Evolutionary conservation across 768 basidiomycete genomes (phyloP), one percentile per base, ranked within the genome.

Genomic region (Agaricus subrufescens): DNA sequence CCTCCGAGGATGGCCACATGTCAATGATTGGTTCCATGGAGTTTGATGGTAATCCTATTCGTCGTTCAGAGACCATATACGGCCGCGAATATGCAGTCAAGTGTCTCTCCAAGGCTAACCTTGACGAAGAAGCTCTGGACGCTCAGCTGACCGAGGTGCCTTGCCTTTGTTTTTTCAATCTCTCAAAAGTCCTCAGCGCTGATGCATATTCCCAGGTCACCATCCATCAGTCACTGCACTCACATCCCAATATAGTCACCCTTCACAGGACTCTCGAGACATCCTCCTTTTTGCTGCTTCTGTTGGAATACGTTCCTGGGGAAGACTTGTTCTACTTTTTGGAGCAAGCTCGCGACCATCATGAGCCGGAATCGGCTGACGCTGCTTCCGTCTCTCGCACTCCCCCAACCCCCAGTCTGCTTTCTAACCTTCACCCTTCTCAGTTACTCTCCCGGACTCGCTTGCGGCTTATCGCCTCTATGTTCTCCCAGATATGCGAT

Each of bases 401-500:
- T 4, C 96, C 96, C 34, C 94, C 96, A 1, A 97, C 95, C 3
- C 96, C 96, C 25, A 89, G 89, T 45, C 81, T 99, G 49, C 86
- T 99, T 48, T 89, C 94, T 34, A 88, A 86, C 60, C 81, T 85
- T 64, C 85, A 83, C 67, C 91, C 84, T 45, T 78, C 83, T 30
- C 87, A 93, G 60, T 77, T 97, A 31, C 86, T 99, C 52, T 91
- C 91, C 27, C 83, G 85, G 54, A 89, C 87, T 40, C 89, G 96
- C 56, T 83, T 99, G 29, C 88, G 91, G 14, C 84, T 99, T 62
- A 94, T 99, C 65, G 86, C 94, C 3, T 88, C 91, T 67, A 99
- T 99, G 96, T 98, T 99, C 71, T 77, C 84, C 19, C 97, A 98
- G 73, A 99, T 99, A 96, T 98, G 96, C 67, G 92, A 95, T 60